Evolutionary conservation across 805 yeast species (phyloP).

Genomic region (Metschnikowia cubensis): DNA sequence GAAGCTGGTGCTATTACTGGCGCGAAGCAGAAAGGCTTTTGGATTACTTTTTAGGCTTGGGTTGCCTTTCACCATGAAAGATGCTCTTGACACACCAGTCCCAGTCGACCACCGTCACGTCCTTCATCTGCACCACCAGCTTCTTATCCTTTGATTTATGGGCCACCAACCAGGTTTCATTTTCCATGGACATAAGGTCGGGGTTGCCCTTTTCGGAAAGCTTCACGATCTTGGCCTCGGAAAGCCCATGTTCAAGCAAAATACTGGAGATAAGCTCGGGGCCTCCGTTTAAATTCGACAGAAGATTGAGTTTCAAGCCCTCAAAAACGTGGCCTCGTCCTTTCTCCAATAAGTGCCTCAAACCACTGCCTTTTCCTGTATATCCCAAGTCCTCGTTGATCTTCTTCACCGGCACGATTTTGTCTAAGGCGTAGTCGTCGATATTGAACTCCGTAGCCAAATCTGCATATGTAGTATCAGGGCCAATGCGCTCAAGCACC

Average conservation of each 20-base stretch:
- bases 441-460: constrained; percentile 22
- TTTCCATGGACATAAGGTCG: constrained; percentile 15
- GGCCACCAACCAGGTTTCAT: constrained; percentile 25
- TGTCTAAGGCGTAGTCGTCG: constrained; percentile 34
- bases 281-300: constrained; percentile 60
- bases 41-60: not conserved
- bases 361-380: constrained; percentile 11
- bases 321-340: constrained; percentile 36
- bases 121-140: constrained; percentile 5
- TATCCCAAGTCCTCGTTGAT: constrained; percentile 29
- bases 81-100: constrained; percentile 59
- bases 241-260: constrained; percentile 57
- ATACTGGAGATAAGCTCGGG: constrained; percentile 51
- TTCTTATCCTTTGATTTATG: constrained; percentile 34
- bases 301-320: constrained; percentile 49
- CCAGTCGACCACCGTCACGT: constrained; percentile 51
- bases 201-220: constrained; percentile 14
- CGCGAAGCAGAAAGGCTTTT: not conserved
- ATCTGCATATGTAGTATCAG: constrained; percentile 25
- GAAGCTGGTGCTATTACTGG: too few relatives aligned
- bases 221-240: constrained; percentile 22
- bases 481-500: constrained; percentile 28
- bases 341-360: constrained; percentile 9
- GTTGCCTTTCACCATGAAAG: constrained; percentile 29
- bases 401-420: constrained; percentile 27